phyloP scores from a whole-genome alignment of 495 filamentous ascomycete genomes.

The Tetracladium setigerum region DNA sequence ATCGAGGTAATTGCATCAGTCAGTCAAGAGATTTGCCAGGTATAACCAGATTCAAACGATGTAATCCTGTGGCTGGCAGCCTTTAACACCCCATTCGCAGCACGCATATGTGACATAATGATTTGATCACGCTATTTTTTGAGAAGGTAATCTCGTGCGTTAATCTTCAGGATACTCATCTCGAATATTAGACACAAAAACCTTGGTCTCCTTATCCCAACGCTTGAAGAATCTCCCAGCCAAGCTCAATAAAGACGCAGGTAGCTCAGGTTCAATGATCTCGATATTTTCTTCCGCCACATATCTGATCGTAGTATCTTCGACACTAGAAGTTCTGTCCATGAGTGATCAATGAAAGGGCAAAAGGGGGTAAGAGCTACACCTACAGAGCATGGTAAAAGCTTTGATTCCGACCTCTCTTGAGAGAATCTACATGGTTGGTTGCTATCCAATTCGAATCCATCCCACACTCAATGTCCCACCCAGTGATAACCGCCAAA shows the following conservation, averaged over 20 bases:
- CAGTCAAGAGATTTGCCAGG: no score
- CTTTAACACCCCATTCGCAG: no score
- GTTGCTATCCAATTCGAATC: conserved; percentile 49
- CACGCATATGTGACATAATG: no score
- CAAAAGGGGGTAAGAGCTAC: conserved; percentile 1
- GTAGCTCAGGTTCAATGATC: conserved; percentile 41
- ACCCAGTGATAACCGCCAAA: conserved; percentile 75
- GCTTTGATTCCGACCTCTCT: conserved; percentile 58
- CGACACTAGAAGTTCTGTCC: conserved; percentile 42
- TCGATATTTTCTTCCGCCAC: conserved; percentile 86
- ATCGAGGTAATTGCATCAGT: no score
- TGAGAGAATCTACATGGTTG: conserved; percentile 56
- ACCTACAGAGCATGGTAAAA: conserved; percentile 84
- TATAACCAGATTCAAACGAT: no score
- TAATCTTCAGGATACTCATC: conserved; percentile 86
- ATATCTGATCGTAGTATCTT: conserved; percentile 63
- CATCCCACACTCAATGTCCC: conserved; percentile 54
- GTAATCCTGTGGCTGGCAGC: no score
- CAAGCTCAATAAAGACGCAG: conserved; percentile 50
- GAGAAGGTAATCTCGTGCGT: no score
- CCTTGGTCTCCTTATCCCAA: conserved; percentile 57
- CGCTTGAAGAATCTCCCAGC: conserved; percentile 87
- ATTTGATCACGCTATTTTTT: no score
- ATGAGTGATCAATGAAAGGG: conserved; percentile 12
- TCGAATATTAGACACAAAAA: conserved; percentile 79